These are phyloP conservation scores for Aspergillus biplanus DNA, from an alignment of 495 filamentous ascomycete genomes.

Conservation along the genomic window DNA sequence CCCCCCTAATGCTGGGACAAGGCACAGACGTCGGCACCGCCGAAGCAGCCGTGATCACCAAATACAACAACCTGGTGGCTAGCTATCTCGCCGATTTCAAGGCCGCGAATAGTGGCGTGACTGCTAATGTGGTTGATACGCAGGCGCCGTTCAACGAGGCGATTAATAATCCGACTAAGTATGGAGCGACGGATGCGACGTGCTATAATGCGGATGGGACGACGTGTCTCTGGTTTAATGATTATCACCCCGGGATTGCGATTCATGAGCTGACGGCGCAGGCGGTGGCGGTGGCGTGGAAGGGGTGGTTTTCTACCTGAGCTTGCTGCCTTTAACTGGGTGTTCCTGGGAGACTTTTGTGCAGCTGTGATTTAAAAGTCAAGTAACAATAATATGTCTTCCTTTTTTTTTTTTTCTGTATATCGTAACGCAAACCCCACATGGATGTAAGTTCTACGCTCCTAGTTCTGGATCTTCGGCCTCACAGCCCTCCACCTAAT, in stretches of 20 bases:
- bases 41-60: background rate
- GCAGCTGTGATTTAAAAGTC: background rate
- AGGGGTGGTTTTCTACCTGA: background rate
- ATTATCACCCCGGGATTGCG: background rate
- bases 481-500: background rate
- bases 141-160: background rate
- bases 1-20: background rate
- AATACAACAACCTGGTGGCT: background rate
- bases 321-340: no score
- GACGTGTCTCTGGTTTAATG: constrained; percentile 3
- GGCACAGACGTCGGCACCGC: background rate
- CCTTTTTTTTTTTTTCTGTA: background rate
- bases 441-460: no score
- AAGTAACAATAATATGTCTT: no score
- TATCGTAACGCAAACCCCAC: background rate
- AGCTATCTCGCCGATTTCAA: background rate
- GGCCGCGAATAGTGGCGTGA: background rate
- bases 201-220: background rate
- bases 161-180: background rate
- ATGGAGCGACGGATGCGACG: constrained; percentile 1
- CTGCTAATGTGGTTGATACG: background rate
- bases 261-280: background rate
- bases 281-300: background rate
- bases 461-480: background rate
- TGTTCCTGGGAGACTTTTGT: no score